Percentiles rank a stretch among this genome's conserved stretches.
phyloP scores from a whole-genome alignment of 2,329 filamentous ascomycete genomes.

The Fusarium solani-melongenae region DNA sequence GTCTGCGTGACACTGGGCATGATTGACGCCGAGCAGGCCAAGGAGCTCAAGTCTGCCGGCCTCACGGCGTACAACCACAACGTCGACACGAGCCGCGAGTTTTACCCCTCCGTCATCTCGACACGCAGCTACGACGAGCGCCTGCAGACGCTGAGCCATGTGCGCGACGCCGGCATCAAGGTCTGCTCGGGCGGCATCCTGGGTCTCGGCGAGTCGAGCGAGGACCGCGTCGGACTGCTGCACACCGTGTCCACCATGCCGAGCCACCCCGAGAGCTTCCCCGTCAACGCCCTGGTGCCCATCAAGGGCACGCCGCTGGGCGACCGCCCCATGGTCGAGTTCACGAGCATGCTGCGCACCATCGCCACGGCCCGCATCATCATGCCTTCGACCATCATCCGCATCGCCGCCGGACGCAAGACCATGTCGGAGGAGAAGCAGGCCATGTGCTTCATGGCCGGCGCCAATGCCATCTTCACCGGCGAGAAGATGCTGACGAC shows the following conservation, averaged over 20 bases:
- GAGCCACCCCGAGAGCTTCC: constrained; percentile 87
- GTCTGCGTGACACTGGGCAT: constrained; percentile 94
- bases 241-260: constrained; percentile 86
- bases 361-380: constrained; percentile 85
- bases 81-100: constrained; percentile 88
- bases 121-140: constrained; percentile 90
- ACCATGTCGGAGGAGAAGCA: constrained; percentile 91
- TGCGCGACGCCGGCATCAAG: constrained; percentile 86
- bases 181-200: constrained; percentile 92
- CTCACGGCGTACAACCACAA: constrained; percentile 96
- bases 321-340: constrained; percentile 76
- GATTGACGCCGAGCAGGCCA: constrained; percentile 85
- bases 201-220: constrained; percentile 81
- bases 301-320: constrained; percentile 91
- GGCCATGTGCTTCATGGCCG: constrained; percentile 88
- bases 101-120: constrained; percentile 87
- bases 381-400: constrained; percentile 87
- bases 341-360: constrained; percentile 82
- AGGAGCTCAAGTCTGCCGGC: constrained; percentile 84
- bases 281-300: constrained; percentile 89
- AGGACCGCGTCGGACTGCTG: constrained; percentile 84
- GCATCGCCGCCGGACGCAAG: constrained; percentile 85
- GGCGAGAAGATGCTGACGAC: constrained; percentile 97
- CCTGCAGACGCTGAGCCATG: constrained; percentile 80
- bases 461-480: constrained; percentile 94